These are phyloP conservation scores for Westerdykella aurantiaca DNA, from an alignment of 2,329 filamentous ascomycete species.

Conservation along the genomic window DNA sequence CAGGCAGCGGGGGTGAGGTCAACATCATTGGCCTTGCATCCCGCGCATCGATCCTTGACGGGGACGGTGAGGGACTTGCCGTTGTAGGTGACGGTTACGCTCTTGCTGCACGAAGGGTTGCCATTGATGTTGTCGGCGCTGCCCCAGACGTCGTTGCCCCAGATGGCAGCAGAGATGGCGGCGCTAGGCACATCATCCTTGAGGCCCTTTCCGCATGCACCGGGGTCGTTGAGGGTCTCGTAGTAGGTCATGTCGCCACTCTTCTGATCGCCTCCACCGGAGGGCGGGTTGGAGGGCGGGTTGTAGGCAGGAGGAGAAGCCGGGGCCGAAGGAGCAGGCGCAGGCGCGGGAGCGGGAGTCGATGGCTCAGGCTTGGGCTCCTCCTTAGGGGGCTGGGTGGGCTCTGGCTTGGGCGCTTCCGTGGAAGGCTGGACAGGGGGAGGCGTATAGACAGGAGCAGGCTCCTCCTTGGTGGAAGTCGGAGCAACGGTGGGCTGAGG, in stretches of 20 bases:
- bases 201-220: conserved; percentile 28
- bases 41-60: conserved; percentile 33
- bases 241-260: conserved; percentile 33
- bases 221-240: conserved; percentile 21
- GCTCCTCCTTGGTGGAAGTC: neutral
- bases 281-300: conserved; percentile 6
- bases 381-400: conserved; percentile 1
- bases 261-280: conserved; percentile 4
- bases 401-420: conserved; percentile 3
- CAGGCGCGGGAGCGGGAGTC: neutral
- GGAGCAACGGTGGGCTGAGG: neutral
- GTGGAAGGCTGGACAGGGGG: conserved; percentile 4
- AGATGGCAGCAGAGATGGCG: conserved; percentile 14
- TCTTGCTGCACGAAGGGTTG: conserved; percentile 32
- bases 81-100: conserved; percentile 27
- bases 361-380: conserved; percentile 2
- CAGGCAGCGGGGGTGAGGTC: conserved; percentile 30
- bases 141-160: conserved; percentile 15
- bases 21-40: conserved; percentile 25
- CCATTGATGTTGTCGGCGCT: conserved; percentile 25
- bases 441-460: conserved; percentile 5
- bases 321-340: neutral
- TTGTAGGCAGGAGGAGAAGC: conserved; percentile 1
- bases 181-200: conserved; percentile 20
- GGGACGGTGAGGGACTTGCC: conserved; percentile 23